A percentile compares a stretch with the other conserved stretches of the same genome.
Evolutionary conservation across 1,284 basidiomycete genomes (phyloP).

Genomic region (Microbotryomycetes sp.): DNA sequence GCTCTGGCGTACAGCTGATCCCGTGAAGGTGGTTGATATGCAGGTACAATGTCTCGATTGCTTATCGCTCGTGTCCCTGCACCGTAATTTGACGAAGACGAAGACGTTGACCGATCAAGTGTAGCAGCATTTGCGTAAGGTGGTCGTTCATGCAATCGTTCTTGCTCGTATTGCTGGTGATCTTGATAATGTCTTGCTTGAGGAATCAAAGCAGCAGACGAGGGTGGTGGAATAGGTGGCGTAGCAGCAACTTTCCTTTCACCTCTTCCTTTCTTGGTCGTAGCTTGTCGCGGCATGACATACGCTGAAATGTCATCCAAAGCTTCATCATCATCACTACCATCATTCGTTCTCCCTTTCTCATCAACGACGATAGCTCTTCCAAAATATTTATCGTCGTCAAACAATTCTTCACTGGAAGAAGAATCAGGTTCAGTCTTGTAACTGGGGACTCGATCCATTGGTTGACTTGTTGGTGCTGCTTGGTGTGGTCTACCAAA

Average conservation of each 20-base stretch:
- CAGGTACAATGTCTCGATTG: too few relatives aligned
- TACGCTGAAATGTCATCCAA: neutral
- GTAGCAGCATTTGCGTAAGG: neutral
- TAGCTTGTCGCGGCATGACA: neutral
- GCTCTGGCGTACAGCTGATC: neutral
- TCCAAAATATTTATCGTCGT: neutral
- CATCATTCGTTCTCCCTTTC: neutral
- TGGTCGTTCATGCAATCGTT: neutral
- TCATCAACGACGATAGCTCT: neutral
- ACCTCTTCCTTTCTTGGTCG: neutral
- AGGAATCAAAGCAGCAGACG: neutral
- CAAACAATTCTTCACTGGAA: too few relatives aligned
- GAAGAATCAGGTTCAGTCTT: slow-evolving; percentile 10
- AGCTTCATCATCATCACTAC: neutral
- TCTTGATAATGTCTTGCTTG: neutral
- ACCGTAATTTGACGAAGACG: neutral
- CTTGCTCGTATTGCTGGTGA: neutral
- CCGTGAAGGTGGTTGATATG: neutral
- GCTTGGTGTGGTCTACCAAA: too few relatives aligned
- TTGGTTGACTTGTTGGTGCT: neutral
- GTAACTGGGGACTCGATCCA: slow-evolving; percentile 10
- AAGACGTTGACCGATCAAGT: neutral
- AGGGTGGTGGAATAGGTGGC: neutral
- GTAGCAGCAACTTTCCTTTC: neutral
- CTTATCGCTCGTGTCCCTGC: too few relatives aligned